Conservation (phyloP, 2,329 filamentous ascomycete species). For the Aschersonia sp. region DNA sequence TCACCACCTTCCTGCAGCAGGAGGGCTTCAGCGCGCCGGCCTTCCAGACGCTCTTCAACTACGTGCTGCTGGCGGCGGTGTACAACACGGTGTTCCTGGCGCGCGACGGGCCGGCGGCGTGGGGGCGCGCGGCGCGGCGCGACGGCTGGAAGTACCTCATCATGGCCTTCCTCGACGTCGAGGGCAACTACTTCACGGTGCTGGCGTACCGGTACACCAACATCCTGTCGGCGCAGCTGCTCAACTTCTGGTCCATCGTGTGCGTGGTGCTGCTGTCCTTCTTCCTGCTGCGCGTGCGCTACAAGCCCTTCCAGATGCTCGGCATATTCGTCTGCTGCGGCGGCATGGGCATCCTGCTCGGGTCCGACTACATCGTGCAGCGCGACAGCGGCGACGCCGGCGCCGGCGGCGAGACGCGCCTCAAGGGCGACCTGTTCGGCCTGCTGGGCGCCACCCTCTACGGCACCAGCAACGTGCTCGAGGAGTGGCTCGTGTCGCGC, state of each 20-base stretch:
- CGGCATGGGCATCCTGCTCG: constrained; percentile 77
- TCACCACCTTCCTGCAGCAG: constrained; percentile 57
- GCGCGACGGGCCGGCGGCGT: constrained; percentile 62
- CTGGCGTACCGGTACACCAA: constrained; percentile 88
- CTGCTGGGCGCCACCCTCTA: constrained; percentile 83
- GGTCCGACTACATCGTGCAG: constrained; percentile 65
- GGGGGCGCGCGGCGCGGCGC: constrained; percentile 43
- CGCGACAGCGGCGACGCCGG: constrained; percentile 54
- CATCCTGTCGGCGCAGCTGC: constrained; percentile 80
- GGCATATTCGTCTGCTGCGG: constrained; percentile 87
- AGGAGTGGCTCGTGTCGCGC: constrained; percentile 86
- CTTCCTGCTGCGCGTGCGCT: constrained; percentile 70
- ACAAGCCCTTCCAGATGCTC: constrained; percentile 69
- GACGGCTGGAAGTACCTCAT: constrained; percentile 93
- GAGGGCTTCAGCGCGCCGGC: constrained; percentile 70
- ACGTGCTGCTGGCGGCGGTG: constrained; percentile 66
- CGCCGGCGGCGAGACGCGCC: constrained; percentile 38
- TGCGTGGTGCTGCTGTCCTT: constrained; percentile 81
- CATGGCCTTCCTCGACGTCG: constrained; percentile 81
- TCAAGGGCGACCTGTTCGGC: constrained; percentile 89
- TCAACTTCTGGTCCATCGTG: constrained; percentile 98
- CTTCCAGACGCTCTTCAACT: constrained; percentile 94
- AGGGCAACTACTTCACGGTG: constrained; percentile 97
- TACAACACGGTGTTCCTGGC: constrained; percentile 72
- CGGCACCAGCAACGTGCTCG: constrained; percentile 77